Percentiles rank a stretch among this genome's conserved stretches.
These are phyloP conservation scores for Suillus weaverae DNA, from an alignment of 768 basidiomycete species.

Conservation along the genomic window DNA sequence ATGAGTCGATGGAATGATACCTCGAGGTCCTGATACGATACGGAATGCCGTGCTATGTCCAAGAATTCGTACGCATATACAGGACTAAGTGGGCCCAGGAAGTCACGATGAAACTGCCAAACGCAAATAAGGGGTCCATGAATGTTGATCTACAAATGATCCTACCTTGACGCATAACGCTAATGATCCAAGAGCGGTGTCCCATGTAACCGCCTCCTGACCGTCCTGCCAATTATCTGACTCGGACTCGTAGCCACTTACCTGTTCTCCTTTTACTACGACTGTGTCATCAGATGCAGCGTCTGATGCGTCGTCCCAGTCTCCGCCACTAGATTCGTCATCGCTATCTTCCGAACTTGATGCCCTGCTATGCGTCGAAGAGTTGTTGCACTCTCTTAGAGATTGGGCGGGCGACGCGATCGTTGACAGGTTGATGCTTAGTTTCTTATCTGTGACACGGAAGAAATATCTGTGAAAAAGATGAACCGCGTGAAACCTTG, in stretches of 20 bases:
- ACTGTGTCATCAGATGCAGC: neutral
- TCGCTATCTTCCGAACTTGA: slow-evolving; percentile 8
- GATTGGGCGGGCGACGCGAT: neutral
- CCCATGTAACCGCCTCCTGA: slow-evolving; percentile 48
- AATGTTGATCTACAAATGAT: neutral
- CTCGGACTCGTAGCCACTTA: neutral
- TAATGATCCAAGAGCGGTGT: slow-evolving; percentile 57
- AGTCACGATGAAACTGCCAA: slow-evolving; percentile 62
- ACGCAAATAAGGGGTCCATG: neutral
- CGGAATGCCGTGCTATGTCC: slow-evolving; percentile 45
- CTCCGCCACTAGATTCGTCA: slow-evolving; percentile 5
- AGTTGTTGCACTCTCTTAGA: neutral
- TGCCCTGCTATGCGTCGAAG: neutral
- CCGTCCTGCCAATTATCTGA: neutral
- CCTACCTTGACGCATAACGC: slow-evolving; percentile 62
- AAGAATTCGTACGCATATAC: slow-evolving; percentile 54
- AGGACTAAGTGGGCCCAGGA: slow-evolving; percentile 53
- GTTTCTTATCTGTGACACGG: slow-evolving; percentile 27
- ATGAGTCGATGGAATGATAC: slow-evolving; percentile 28
- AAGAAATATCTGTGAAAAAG: slow-evolving; percentile 60
- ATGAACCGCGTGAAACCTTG: slow-evolving; percentile 65
- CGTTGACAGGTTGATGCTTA: neutral
- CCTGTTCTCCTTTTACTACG: neutral
- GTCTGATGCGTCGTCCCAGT: slow-evolving; percentile 5
- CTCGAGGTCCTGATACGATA: slow-evolving; percentile 54